Evolutionary conservation across 225 moss, liverwort and hornwort species (phyloP).

Genomic region (Takakia lepidozioides): DNA sequence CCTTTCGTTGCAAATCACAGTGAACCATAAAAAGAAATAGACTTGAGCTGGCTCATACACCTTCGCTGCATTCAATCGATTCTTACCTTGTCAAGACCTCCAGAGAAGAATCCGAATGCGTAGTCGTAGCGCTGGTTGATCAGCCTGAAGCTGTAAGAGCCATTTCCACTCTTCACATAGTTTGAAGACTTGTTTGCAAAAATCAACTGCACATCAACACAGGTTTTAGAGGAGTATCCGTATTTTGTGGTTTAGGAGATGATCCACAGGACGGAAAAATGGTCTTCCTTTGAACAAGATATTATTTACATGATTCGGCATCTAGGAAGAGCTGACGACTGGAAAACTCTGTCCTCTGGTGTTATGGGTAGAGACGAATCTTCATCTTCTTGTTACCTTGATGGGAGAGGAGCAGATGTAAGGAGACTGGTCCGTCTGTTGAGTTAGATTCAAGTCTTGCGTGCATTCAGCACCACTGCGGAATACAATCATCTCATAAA

Average conservation of each 20-base stretch:
- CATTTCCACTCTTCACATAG: slow-evolving; percentile 33
- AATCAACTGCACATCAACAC: slow-evolving; percentile 17
- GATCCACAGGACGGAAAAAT: background rate
- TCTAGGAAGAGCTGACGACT: background rate
- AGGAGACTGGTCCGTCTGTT: slow-evolving; percentile 13
- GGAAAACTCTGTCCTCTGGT: background rate
- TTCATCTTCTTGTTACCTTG: slow-evolving; percentile 18
- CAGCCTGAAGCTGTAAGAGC: slow-evolving; percentile 35
- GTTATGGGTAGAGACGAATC: background rate
- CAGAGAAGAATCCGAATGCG: slow-evolving; percentile 56
- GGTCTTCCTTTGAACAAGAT: too few relatives aligned
- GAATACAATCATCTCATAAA: too few relatives aligned
- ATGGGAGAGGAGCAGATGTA: slow-evolving; percentile 51
- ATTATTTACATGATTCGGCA: too few relatives aligned
- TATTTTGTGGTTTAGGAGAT: background rate
- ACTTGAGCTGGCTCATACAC: too few relatives aligned
- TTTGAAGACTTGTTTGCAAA: slow-evolving; percentile 41
- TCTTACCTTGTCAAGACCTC: slow-evolving; percentile 32
- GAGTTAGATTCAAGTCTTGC: slow-evolving; percentile 26
- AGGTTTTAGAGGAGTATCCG: too few relatives aligned
- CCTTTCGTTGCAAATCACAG: background rate
- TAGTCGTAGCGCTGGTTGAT: slow-evolving; percentile 59
- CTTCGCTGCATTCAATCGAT: too few relatives aligned
- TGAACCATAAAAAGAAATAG: background rate
- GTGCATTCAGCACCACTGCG: slow-evolving; percentile 1